These are phyloP conservation scores for Monosporozyma solicola DNA, from an alignment of 805 yeast species.

Conservation along the genomic window DNA sequence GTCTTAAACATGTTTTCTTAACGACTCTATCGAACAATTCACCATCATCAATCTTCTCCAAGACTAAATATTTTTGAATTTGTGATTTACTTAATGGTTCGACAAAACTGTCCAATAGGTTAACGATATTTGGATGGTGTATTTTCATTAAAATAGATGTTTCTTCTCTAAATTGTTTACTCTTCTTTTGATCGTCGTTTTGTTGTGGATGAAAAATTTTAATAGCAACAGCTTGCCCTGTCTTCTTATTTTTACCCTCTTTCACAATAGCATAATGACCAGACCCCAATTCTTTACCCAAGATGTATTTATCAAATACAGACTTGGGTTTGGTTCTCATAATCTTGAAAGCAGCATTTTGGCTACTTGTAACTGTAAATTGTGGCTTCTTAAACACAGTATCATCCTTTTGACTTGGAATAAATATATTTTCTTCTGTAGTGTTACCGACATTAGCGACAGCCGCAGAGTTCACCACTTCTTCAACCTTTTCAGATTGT, in stretches of 20 bases:
- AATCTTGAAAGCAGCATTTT: slow-evolving; percentile 11
- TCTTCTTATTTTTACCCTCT: slow-evolving; percentile 49
- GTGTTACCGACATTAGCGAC: neutral
- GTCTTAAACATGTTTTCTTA: slow-evolving; percentile 50
- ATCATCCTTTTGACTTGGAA: slow-evolving; percentile 5
- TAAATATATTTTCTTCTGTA: neutral
- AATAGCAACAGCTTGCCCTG: slow-evolving; percentile 60
- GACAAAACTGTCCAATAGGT: slow-evolving; percentile 48
- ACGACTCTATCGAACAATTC: slow-evolving; percentile 68
- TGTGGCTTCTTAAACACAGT: slow-evolving; percentile 24
- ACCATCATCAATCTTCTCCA: slow-evolving; percentile 68
- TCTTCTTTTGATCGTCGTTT: slow-evolving; percentile 33
- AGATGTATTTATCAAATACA: slow-evolving; percentile 43
- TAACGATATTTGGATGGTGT: slow-evolving; percentile 63
- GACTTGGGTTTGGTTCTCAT: slow-evolving; percentile 25
- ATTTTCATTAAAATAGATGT: slow-evolving; percentile 55
- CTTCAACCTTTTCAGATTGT: neutral
- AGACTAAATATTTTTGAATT: slow-evolving; percentile 47
- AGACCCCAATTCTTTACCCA: slow-evolving; percentile 55
- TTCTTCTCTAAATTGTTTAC: slow-evolving; percentile 50
- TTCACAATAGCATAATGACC: slow-evolving; percentile 81
- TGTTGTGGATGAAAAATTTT: slow-evolving; percentile 59
- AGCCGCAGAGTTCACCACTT: neutral
- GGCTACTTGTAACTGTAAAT: slow-evolving; percentile 18
- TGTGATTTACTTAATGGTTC: slow-evolving; percentile 42